Evolutionary conservation across 2,329 filamentous ascomycete species (phyloP), one percentile per base, ranked within the genome.

Genomic region (Thelonectria discophora): DNA sequence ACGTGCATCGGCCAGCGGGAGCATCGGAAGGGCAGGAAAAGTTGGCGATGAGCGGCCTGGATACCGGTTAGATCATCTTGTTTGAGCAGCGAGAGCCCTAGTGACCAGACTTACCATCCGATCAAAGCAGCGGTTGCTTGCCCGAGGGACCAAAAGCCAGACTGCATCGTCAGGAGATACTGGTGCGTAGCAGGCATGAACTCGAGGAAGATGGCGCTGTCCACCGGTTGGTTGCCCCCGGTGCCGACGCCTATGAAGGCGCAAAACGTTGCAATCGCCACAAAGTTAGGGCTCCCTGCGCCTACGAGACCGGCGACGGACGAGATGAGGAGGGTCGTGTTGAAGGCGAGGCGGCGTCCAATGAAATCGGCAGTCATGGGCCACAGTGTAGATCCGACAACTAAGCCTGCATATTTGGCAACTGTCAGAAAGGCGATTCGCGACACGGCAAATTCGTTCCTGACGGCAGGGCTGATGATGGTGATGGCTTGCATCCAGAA

Each of bases 341-440:
- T 90, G 77, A 90, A 90, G 2, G 88, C 88, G 65, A 84, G 85
- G 60, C 84, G 82, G 20, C 88, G 80, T 2, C 87, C 88, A 59
- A 90, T 86, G 21, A 90, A 82, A 67, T 90, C 88, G 6, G 86
- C 87, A 2, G 80, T 82, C 15, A 89, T 72, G 1, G 88, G 87
- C 87, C 88, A 90, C 74, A 89, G 89, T 13, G 89, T 73, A 4
- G 85, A 85, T 1, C 86, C 83, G 1, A 79, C 64, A 55, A 79
- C 77, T 75, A 80, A 81, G 8, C 81, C 81, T 0, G 61, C 61
- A 51, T 70, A 69, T 87, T 88, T 81, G 5, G 87, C 83, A 47
- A 89, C 40, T 1, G 70, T 67, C 12, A 76, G 66, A 32, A 74
- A 74, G 18, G 71, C 71, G 46, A 72, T 72, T 4, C 58, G 53